Evolutionary conservation across 306 rosid genomes (phyloP).

Genomic region (Pyrus betulifolia): DNA sequence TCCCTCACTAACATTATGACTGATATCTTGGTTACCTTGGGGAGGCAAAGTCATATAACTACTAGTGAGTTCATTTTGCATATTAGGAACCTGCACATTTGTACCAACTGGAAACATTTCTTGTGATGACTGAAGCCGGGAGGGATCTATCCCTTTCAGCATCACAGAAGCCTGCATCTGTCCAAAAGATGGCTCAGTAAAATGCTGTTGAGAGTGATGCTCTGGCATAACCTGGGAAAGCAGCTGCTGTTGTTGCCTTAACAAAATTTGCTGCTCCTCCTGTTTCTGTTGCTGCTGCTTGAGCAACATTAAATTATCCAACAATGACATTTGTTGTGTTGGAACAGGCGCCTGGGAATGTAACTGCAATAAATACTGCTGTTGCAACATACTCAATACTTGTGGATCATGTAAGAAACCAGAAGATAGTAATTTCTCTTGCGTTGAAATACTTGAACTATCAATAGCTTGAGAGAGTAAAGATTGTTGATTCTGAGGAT

Average conservation of each 20-base stretch:
- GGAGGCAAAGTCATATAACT: slow-evolving; percentile 33
- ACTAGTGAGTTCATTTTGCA: slow-evolving; percentile 34
- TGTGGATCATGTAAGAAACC: slow-evolving; percentile 81
- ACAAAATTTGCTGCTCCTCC: slow-evolving; percentile 67
- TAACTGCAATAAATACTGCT: slow-evolving; percentile 70
- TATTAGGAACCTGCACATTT: slow-evolving; percentile 32
- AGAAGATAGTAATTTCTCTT: slow-evolving; percentile 65
- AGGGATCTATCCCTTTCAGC: slow-evolving; percentile 39
- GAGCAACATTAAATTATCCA: slow-evolving; percentile 63
- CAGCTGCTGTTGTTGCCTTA: slow-evolving; percentile 74
- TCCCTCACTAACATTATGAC: slow-evolving; percentile 34
- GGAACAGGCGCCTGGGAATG: slow-evolving; percentile 71
- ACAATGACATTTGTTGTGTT: slow-evolving; percentile 55
- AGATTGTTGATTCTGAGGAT: slow-evolving; percentile 53
- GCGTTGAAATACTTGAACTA: slow-evolving; percentile 40
- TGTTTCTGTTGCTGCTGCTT: slow-evolving; percentile 80
- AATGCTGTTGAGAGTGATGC: slow-evolving; percentile 55
- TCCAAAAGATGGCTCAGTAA: slow-evolving; percentile 53
- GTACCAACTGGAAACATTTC: slow-evolving; percentile 41
- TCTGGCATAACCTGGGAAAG: slow-evolving; percentile 76
- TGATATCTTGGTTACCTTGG: slow-evolving; percentile 35
- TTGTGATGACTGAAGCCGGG: slow-evolving; percentile 37
- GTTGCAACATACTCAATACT: slow-evolving; percentile 64
- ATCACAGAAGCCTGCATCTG: slow-evolving; percentile 53
- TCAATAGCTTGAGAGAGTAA: slow-evolving; percentile 54